Conservation (phyloP, 1,284 basidiomycete genomes). For the Somion occarium region DNA sequence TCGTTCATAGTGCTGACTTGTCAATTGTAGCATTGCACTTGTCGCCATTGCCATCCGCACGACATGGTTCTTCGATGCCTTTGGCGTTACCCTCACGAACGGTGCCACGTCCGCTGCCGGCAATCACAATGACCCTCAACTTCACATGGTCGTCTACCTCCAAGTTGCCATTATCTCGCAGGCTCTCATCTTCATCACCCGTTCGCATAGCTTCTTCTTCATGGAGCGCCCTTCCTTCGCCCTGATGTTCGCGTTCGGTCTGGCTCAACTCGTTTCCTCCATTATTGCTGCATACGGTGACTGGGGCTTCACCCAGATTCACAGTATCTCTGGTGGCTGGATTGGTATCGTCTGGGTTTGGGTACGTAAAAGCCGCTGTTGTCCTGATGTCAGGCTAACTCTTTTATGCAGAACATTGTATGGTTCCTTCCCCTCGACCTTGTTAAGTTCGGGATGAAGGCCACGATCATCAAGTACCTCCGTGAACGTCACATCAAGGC, state of each 20-base stretch:
- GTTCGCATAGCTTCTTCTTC: conserved; percentile 96
- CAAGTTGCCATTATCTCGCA: conserved; percentile 98
- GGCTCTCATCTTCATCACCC: conserved; percentile 95
- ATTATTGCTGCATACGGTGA: conserved; percentile 92
- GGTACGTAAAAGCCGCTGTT: conserved; percentile 43
- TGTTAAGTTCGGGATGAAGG: conserved; percentile 96
- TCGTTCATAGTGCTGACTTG: conserved; percentile 17
- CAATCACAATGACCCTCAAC: conserved; percentile 67
- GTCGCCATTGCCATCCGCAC: conserved; percentile 87
- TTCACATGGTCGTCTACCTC: conserved; percentile 82
- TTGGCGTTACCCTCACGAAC: conserved; percentile 62
- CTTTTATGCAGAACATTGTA: conserved; percentile 66
- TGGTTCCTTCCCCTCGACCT: conserved; percentile 95
- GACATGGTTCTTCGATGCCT: conserved; percentile 85
- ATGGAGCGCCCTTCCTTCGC: conserved; percentile 94
- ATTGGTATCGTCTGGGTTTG: conserved; percentile 97
- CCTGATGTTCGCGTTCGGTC: conserved; percentile 84
- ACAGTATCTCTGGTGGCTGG: conserved; percentile 84
- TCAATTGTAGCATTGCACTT: conserved; percentile 57
- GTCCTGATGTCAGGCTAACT: background rate
- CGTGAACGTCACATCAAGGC: conserved; percentile 61
- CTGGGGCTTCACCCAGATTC: conserved; percentile 87
- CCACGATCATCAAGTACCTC: conserved; percentile 82
- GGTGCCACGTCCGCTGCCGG: conserved; percentile 30
- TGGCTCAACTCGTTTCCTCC: conserved; percentile 91